Conservation (phyloP, 768 basidiomycete genomes). For the Mrakia frigida region DNA sequence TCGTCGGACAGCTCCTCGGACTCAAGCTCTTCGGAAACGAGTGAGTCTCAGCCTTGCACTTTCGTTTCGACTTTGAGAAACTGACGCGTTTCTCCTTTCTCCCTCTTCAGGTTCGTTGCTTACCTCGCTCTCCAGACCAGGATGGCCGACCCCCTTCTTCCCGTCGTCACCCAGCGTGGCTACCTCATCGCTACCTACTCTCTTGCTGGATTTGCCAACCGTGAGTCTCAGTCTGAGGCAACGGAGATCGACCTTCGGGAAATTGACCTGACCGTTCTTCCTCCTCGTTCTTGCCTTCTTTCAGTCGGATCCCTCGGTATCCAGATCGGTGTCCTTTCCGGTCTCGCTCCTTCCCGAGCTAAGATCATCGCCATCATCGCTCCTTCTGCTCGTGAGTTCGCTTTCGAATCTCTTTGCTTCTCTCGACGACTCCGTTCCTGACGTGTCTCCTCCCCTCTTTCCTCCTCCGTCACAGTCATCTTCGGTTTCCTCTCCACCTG, state of each 20-base stretch:
- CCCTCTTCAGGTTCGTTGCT: constrained; percentile 17
- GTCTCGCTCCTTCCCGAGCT: constrained; percentile 63
- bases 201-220: constrained; percentile 84
- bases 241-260: neutral
- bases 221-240: constrained; percentile 28
- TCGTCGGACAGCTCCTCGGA: constrained; percentile 72
- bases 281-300: neutral
- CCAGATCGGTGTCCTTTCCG: constrained; percentile 69
- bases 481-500: constrained; percentile 59
- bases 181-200: constrained; percentile 80
- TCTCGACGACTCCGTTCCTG: too few species aligned
- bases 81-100: too few species aligned
- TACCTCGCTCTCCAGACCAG: neutral
- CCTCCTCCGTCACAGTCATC: constrained; percentile 56
- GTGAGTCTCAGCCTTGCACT: neutral
- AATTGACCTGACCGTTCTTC: neutral
- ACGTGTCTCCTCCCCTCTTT: neutral
- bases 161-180: constrained; percentile 56
- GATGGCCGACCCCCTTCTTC: neutral
- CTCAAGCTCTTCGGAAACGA: constrained; percentile 65
- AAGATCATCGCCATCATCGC: constrained; percentile 68
- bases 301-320: constrained; percentile 66
- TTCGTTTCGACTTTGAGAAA: too few species aligned
- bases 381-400: constrained; percentile 44
- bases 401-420: neutral